These are phyloP conservation scores for Bruguiera sexangula DNA, from an alignment of 345 rosid species.

Conservation along the genomic window DNA sequence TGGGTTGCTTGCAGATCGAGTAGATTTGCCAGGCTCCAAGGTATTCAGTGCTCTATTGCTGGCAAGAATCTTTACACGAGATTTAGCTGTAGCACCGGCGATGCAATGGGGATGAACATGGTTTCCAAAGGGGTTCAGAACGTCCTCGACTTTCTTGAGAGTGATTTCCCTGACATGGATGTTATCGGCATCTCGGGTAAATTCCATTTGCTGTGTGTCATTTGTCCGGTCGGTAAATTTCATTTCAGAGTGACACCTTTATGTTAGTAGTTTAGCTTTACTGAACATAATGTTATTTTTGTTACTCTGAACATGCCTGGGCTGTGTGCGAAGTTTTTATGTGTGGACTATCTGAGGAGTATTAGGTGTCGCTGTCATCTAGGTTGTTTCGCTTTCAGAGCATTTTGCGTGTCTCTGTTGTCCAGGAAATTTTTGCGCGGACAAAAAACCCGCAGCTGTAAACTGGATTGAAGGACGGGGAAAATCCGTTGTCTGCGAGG, in stretches of 20 bases:
- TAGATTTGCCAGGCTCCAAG: slow-evolving; percentile 67
- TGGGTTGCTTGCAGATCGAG: slow-evolving; percentile 57
- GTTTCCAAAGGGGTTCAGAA: slow-evolving; percentile 91
- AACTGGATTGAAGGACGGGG: slow-evolving; percentile 98
- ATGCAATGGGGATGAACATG: slow-evolving; percentile 99
- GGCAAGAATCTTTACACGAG: slow-evolving; percentile 84
- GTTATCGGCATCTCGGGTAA: slow-evolving; percentile 75
- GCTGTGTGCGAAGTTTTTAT: too few species aligned
- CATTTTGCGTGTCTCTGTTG: not conserved
- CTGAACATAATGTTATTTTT: too few species aligned
- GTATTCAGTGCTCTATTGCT: slow-evolving; percentile 55
- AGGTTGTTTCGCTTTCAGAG: not conserved
- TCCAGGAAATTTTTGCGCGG: slow-evolving; percentile 78
- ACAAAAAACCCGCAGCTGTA: slow-evolving; percentile 90
- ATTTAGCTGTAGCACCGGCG: slow-evolving; percentile 80
- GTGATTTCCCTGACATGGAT: slow-evolving; percentile 85
- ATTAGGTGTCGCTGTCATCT: not conserved
- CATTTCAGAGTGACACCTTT: too few species aligned
- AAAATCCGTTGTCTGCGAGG: slow-evolving; percentile 89
- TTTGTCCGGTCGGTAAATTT: not conserved
- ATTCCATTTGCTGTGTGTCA: not conserved
- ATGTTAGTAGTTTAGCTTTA: too few species aligned
- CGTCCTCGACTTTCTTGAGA: slow-evolving; percentile 69
- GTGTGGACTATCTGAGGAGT: not conserved
- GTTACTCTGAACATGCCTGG: too few species aligned